A percentile compares a stretch with the other conserved stretches of the same genome.
Evolutionary conservation across 1,139 yeast species (phyloP).

Genomic region (Saccharomyces hybrid): DNA sequence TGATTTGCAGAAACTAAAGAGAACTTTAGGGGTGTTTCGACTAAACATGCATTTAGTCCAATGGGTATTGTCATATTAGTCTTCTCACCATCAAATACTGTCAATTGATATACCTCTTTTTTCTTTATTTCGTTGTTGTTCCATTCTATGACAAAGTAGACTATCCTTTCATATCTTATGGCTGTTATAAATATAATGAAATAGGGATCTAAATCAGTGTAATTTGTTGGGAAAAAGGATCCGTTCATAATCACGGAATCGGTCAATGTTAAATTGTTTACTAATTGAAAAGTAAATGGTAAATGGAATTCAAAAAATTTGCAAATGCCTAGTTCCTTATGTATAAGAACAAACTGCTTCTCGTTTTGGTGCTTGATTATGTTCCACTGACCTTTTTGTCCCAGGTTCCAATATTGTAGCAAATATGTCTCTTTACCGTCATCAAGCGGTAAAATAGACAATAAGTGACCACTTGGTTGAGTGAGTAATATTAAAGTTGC

Average conservation of each 20-base stretch:
- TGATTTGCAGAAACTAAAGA: constrained; percentile 23
- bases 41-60: constrained; percentile 4
- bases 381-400: constrained; percentile 15
- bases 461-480: constrained; percentile 13
- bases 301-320: constrained; percentile 18
- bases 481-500: constrained; percentile 12
- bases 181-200: constrained; percentile 18
- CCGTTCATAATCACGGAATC: constrained; percentile 12
- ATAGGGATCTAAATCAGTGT: constrained; percentile 5
- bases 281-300: constrained; percentile 12
- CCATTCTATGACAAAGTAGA: constrained; percentile 24
- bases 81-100: constrained; percentile 14
- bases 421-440: constrained; percentile 3
- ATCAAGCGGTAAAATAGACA: constrained; percentile 11
- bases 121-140: constrained; percentile 8
- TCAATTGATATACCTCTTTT: constrained; percentile 21
- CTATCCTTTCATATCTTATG: constrained; percentile 14
- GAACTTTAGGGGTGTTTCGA: not conserved
- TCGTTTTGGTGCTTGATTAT: constrained; percentile 11
- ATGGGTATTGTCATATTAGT: constrained; percentile 17
- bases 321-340: constrained; percentile 12
- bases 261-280: constrained; percentile 18
- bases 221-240: constrained; percentile 10
- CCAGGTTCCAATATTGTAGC: constrained; percentile 16
- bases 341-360: constrained; percentile 15